Percentiles rank a stretch among this genome's conserved stretches.
Evolutionary conservation across 2,329 filamentous ascomycete genomes (phyloP).

Genomic region (Peltaster fructicola): DNA sequence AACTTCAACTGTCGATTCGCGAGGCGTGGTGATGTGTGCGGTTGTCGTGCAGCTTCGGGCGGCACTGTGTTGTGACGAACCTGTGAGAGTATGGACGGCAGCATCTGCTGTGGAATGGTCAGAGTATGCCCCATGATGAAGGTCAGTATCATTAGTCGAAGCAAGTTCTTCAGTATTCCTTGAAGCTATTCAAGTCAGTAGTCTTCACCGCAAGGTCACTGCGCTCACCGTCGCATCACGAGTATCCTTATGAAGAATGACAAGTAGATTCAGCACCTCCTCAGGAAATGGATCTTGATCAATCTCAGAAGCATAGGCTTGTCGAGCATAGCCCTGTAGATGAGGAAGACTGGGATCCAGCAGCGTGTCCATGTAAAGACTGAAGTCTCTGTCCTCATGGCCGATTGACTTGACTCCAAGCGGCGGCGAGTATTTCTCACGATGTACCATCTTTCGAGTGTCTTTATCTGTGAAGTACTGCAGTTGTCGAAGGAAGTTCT

Average conservation of each 20-base stretch:
- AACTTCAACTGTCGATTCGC: constrained; percentile 33
- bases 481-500: constrained; percentile 23
- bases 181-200: too few species aligned
- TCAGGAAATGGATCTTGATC: too few species aligned
- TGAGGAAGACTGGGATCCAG: too few species aligned
- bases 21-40: constrained; percentile 23
- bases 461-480: constrained; percentile 24
- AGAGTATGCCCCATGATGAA: constrained; percentile 33
- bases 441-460: constrained; percentile 12
- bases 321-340: too few species aligned
- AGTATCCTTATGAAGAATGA: too few species aligned
- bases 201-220: background rate
- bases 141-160: constrained; percentile 29
- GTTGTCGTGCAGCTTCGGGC: constrained; percentile 5
- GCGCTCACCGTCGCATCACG: too few species aligned
- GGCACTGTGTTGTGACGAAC: constrained; percentile 21
- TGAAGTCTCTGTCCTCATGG: constrained; percentile 28
- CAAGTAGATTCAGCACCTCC: too few species aligned
- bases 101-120: constrained; percentile 24
- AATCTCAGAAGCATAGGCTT: too few species aligned
- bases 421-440: constrained; percentile 26
- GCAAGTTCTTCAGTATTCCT: constrained; percentile 25
- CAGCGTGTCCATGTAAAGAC: constrained; percentile 27
- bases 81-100: constrained; percentile 19
- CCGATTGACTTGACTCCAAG: constrained; percentile 28